Base-by-base conservation (phyloP, 176 grass and related monocot genomes). In the Cocos nucifera region DNA sequence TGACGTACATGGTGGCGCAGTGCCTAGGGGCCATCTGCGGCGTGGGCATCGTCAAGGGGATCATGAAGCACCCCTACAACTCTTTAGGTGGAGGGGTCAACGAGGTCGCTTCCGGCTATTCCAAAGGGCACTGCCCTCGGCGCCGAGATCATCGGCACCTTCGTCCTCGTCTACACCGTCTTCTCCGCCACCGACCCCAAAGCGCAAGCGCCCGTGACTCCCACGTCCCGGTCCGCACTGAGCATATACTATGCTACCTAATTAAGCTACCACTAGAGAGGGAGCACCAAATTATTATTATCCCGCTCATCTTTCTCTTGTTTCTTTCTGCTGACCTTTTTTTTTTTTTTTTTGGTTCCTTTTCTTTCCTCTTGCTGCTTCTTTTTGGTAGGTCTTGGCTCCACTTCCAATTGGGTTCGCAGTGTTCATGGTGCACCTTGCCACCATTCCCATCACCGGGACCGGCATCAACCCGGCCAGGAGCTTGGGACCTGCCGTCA, bases 121-220 rank as follows among this genome's bases (percentile, higher is more conserved):
- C 60, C 51, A 58, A 58, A 8, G 29, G 84, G 61, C 50, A 57
- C 79, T 18, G 71, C 51, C 12, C 71, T 79, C 18, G 79, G 59
- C 21, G 75, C 79, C 19, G 71, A 87, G 74, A 64, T 79, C 15
- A 39, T 63, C 50, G 84, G 75, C 73, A 87, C 66, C 5, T 78
- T 79, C 27, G 27, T 82, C 30, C 84, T 79, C 26, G 70, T 82
- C 6, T 78, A 86, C 75, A 78, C 83, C 32, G 60, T 86, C 58
- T 66, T 71, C 50, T 86, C 84, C 24, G 79, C 79, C 48, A 87
- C 75, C 39, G 75, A 82, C 44, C 52, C 70, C 29, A 82, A 82
- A 82, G 73, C 66, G 75, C 58, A 82, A 35, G n/a, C 58, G 79
- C 84, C 19, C 61, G 66, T 5, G 84, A 87, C 35, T 73, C 53